A percentile compares a stretch with the other conserved stretches of the same genome.
These are phyloP conservation scores for Helotiales sp. DNA, from an alignment of 2,329 filamentous ascomycete genomes.

Conservation along the genomic window DNA sequence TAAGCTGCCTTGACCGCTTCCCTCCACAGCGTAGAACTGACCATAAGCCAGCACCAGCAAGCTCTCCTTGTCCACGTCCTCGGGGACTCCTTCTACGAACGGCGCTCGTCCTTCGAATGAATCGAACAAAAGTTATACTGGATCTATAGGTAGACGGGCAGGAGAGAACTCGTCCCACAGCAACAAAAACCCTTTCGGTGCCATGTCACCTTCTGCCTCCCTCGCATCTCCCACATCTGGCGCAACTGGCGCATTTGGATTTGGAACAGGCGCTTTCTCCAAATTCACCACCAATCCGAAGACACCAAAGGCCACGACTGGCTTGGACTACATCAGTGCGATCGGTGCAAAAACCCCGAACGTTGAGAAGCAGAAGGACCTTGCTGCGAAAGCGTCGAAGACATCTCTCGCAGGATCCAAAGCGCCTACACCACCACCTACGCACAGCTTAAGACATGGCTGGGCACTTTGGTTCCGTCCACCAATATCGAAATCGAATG, in stretches of 20 bases:
- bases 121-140: conserved; percentile 52
- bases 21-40: conserved; percentile 33
- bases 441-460: conserved; percentile 75
- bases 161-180: conserved; percentile 76
- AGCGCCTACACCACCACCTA: conserved; percentile 47
- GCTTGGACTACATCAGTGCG: conserved; percentile 76
- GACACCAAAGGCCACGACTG: conserved; percentile 83
- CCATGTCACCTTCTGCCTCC: conserved; percentile 71
- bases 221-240: conserved; percentile 76
- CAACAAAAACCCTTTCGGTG: conserved; percentile 77
- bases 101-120: conserved; percentile 46
- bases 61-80: conserved; percentile 73
- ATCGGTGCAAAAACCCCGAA: conserved; percentile 58
- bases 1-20: conserved; percentile 47
- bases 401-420: conserved; percentile 53
- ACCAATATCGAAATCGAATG: conserved; percentile 92
- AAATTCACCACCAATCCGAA: conserved; percentile 79
- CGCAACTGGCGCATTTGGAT: conserved; percentile 87
- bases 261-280: conserved; percentile 94
- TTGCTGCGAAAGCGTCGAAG: conserved; percentile 41
- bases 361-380: conserved; percentile 65
- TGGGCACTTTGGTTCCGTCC: conserved; percentile 99
- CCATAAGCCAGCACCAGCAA: conserved; percentile 61
- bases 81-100: conserved; percentile 57
- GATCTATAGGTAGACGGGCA: conserved; percentile 75